Percentiles rank a stretch among this genome's conserved stretches.
phyloP scores from a whole-genome alignment of 306 rosid genomes.

The Casuarina equisetifolia region DNA sequence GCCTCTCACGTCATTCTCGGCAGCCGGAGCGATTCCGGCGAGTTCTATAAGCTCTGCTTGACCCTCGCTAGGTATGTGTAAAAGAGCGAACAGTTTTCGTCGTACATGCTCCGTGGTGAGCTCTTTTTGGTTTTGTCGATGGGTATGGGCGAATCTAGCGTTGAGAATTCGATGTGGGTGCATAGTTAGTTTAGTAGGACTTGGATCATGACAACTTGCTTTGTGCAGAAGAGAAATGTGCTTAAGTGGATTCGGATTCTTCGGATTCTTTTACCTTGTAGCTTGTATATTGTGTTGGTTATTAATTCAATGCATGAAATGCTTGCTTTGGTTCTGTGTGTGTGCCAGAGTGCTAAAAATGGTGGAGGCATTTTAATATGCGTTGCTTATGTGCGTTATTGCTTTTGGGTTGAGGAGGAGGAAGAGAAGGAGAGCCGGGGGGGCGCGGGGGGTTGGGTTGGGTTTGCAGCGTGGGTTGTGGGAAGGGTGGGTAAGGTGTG shows the following conservation, averaged over 20 bases:
- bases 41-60: conserved; percentile 49
- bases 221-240: background rate
- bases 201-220: background rate
- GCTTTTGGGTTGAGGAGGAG: too few relatives aligned
- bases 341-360: background rate
- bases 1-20: conserved; percentile 30
- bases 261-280: background rate
- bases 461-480: too few relatives aligned
- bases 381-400: background rate
- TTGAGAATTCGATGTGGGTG: background rate
- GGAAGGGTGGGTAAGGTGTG: too few relatives aligned
- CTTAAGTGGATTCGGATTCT: background rate
- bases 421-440: background rate
- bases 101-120: too few relatives aligned
- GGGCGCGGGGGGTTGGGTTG: background rate
- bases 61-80: conserved; percentile 55
- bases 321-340: background rate
- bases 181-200: background rate
- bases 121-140: background rate
- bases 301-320: background rate
- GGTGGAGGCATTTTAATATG: background rate
- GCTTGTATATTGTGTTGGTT: background rate
- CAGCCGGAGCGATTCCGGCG: conserved; percentile 22
- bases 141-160: background rate
- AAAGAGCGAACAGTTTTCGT: background rate